A percentile compares a stretch with the other conserved stretches of the same genome.
phyloP scores from a whole-genome alignment of 2,329 filamentous ascomycete species.

The Grosmannia huntii region DNA sequence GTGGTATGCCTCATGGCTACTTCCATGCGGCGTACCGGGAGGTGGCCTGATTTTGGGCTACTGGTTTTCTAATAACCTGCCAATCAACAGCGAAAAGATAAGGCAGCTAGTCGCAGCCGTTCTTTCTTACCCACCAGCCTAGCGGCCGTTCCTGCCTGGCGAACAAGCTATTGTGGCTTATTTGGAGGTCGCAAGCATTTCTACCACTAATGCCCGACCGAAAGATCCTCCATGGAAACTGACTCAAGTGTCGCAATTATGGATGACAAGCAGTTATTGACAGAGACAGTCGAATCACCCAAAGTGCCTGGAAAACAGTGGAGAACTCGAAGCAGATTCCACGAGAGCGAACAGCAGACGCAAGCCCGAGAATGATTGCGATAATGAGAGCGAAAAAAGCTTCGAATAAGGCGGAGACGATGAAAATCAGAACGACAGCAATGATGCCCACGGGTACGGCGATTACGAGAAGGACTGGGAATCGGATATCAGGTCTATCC shows the following conservation, averaged over 20 bases:
- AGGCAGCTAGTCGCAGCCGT: no score
- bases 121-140: no score
- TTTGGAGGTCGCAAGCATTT: no score
- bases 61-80: no score
- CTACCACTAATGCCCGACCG: neutral
- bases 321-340: neutral
- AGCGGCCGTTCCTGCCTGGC: no score
- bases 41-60: no score
- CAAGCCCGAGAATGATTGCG: neutral
- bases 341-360: neutral
- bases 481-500: slow-evolving; percentile 12
- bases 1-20: no score
- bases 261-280: no score
- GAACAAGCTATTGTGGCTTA: no score
- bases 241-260: neutral
- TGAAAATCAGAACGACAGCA: neutral
- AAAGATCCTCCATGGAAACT: neutral
- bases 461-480: neutral
- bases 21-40: no score
- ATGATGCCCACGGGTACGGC: neutral
- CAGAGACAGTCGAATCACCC: neutral
- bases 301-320: neutral
- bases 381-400: neutral
- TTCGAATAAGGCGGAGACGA: neutral
- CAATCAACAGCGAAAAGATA: no score